A percentile compares a stretch with the other conserved stretches of the same genome.
phyloP scores from a whole-genome alignment of 768 basidiomycete genomes.

The Tulasnella calospora region DNA sequence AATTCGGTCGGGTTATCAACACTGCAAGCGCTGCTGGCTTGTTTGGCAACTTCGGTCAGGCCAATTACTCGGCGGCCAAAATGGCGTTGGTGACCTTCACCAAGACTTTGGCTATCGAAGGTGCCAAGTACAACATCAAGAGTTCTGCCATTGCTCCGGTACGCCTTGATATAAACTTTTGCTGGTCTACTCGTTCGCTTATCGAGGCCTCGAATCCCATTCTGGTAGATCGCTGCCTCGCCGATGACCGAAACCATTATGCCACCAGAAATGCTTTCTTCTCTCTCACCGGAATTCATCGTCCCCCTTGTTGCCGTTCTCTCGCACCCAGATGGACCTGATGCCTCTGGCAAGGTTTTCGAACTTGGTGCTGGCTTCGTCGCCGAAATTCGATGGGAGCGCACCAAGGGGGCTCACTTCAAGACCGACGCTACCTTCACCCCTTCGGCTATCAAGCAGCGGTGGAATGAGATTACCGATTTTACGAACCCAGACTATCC shows the following conservation, averaged over 20 bases:
- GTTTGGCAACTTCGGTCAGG: constrained; percentile 94
- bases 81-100: constrained; percentile 92
- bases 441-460: constrained; percentile 87
- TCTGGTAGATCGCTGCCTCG: constrained; percentile 78
- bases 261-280: constrained; percentile 90
- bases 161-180: constrained; percentile 33
- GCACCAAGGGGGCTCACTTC: constrained; percentile 81
- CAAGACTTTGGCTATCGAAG: constrained; percentile 87
- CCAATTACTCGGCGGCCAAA: constrained; percentile 97
- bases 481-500: constrained; percentile 71
- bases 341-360: constrained; percentile 76
- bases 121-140: constrained; percentile 84
- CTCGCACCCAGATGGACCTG: constrained; percentile 76
- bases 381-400: constrained; percentile 90
- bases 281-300: constrained; percentile 85
- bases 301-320: constrained; percentile 88
- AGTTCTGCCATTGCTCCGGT: constrained; percentile 87
- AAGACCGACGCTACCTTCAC: constrained; percentile 87
- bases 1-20: constrained; percentile 92
- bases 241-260: constrained; percentile 94
- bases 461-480: constrained; percentile 77
- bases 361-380: constrained; percentile 92
- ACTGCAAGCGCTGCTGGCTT: constrained; percentile 92
- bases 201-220: not conserved
- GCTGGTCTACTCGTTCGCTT: not conserved